Percentiles rank a stretch among this genome's conserved stretches.
These are phyloP conservation scores for Diplodia corticola DNA, from an alignment of 2,329 filamentous ascomycete genomes.

Conservation along the genomic window DNA sequence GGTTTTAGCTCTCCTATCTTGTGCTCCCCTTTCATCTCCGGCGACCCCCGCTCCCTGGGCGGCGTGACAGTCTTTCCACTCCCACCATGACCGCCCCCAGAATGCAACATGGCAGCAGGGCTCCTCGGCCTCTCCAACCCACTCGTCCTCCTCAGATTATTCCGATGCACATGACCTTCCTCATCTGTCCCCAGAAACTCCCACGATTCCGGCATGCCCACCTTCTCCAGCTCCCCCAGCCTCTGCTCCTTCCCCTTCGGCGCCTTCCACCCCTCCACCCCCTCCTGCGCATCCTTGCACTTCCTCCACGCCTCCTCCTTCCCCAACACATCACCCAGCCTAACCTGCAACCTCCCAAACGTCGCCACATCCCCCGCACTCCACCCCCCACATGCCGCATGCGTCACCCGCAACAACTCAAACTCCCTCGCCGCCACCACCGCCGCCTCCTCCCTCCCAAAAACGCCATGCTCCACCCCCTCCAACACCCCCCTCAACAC, in stretches of 20 bases:
- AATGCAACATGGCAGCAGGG: neutral
- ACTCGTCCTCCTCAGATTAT: neutral
- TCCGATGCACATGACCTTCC: neutral
- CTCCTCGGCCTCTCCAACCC: neutral
- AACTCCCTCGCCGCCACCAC: conserved; percentile 37
- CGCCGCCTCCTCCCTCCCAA: conserved; percentile 27
- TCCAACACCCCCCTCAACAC: conserved; percentile 36
- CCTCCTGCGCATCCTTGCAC: neutral
- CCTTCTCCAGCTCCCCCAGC: neutral
- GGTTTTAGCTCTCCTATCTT: neutral
- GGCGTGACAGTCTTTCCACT: neutral
- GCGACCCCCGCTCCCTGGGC: neutral
- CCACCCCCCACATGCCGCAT: conserved; percentile 40
- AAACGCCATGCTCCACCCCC: conserved; percentile 26
- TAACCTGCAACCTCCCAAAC: conserved; percentile 50
- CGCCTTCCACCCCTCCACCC: neutral
- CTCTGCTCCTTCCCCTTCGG: conserved; percentile 2
- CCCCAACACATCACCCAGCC: conserved; percentile 45
- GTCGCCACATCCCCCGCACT: conserved; percentile 49
- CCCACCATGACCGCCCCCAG: neutral
- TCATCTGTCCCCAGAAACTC: neutral
- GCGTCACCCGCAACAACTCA: conserved; percentile 39
- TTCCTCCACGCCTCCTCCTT: conserved; percentile 33
- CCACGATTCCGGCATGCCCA: neutral
- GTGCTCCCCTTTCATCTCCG: neutral